Conservation (phyloP, 2,329 filamentous ascomycete genomes). For the Colletotrichum cereale region DNA sequence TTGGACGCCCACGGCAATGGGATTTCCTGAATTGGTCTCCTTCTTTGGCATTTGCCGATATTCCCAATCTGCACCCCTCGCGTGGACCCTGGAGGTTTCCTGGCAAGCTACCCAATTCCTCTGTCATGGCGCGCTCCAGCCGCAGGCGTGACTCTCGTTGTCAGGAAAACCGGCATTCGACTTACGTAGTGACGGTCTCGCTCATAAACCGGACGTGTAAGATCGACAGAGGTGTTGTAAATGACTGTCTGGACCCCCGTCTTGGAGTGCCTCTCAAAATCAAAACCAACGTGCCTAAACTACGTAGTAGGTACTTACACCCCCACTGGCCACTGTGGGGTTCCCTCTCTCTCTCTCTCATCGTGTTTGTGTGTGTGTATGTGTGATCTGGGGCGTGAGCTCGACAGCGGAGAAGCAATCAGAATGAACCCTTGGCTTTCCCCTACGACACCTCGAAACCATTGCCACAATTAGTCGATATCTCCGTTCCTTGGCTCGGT, state of each 20-base stretch:
- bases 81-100: constrained; percentile 22
- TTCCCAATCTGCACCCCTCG: constrained; percentile 7
- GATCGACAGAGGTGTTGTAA: constrained; percentile 4
- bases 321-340: not conserved
- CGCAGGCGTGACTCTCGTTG: constrained; percentile 3
- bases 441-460: constrained; percentile 35
- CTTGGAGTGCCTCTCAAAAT: constrained; percentile 11
- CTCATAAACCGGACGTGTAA: constrained; percentile 8
- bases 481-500: constrained; percentile 27
- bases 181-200: not conserved
- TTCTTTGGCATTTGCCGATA: constrained; percentile 27
- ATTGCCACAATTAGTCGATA: constrained; percentile 35
- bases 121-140: not conserved
- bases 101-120: not conserved
- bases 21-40: constrained; percentile 7
- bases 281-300: not conserved
- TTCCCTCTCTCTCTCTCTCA: no score
- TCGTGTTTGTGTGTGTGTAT: not conserved
- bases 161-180: not conserved
- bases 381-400: constrained; percentile 9
- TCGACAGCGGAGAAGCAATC: constrained; percentile 31
- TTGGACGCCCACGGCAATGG: constrained; percentile 21
- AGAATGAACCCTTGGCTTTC: constrained; percentile 18
- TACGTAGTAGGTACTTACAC: no score
- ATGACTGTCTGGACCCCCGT: constrained; percentile 1